Base-by-base conservation (phyloP, 306 rosid species). In the Malus sylvestris region DNA sequence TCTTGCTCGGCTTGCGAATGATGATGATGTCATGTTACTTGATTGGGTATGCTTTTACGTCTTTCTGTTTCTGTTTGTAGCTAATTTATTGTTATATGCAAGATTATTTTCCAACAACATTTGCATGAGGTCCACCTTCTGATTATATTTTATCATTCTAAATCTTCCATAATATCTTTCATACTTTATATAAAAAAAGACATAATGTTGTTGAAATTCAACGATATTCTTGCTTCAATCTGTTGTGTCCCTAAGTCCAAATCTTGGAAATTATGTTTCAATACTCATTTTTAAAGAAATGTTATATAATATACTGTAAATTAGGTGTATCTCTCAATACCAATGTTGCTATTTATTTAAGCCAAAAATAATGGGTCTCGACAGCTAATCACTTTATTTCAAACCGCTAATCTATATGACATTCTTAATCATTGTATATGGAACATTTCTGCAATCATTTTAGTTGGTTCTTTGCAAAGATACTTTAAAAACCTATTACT, bases 1-100 rank as follows among this genome's bases (percentile, higher is more conserved):
- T 86, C 96, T 95, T n/a, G 97, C 97, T 52, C 90, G 96, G 73
- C 97, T 92, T 82, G 99, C 97, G 64, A 82, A 89, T 72, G 91
- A 92, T 68, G 96, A 90, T 22, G 91, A 93, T 78, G 93, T 91
- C 74, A 87, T 90, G 97, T 84, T 95, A 81, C 91, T 92, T 74
- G 97, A 92, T 81, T 95, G 97, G 99, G 99, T 95, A 90, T 35
- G 91, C 65, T 20, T 78, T 77, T 44, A 52, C 27, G 29, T 53
- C 69, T 79, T 67, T 30, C 38, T 22, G 30, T 51, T 52, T 51
- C 46, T 65, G 53, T 18, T 3, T 70, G 68, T 57, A 33, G 45
- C 20, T 35, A 66, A 20, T 70, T 0, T 59, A 32, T 59, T 35
- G 44, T 13, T 23, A 32, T 9, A 4, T 78, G 68, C 42, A 22